A percentile compares a stretch with the other conserved stretches of the same genome.
Conservation (phyloP, 306 rosid genomes). For the Gynostemma pentaphyllum region DNA sequence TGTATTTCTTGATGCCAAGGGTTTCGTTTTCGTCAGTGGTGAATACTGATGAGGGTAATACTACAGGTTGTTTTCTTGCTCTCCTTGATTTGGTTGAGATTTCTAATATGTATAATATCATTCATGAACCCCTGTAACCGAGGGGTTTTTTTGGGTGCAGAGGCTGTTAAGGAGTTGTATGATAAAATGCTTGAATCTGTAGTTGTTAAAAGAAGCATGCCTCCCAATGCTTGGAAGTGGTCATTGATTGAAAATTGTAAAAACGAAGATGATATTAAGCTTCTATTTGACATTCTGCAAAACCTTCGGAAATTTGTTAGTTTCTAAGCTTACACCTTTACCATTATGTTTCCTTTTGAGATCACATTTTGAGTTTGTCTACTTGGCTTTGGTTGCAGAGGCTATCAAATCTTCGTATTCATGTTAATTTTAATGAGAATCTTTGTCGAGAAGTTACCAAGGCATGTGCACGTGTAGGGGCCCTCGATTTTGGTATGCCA, state of each 20-base stretch:
- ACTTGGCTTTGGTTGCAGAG: slow-evolving; percentile 50
- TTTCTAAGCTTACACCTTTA: slow-evolving; percentile 14
- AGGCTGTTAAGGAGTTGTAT: slow-evolving; percentile 59
- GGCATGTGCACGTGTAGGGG: slow-evolving; percentile 68
- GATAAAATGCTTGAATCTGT: slow-evolving; percentile 69
- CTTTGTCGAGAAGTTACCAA: slow-evolving; percentile 81
- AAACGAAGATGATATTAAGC: slow-evolving; percentile 49
- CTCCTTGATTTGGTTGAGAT: not conserved
- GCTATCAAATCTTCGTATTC: slow-evolving; percentile 77
- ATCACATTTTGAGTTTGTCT: slow-evolving; percentile 4
- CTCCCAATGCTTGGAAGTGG: slow-evolving; percentile 96
- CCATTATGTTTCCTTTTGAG: slow-evolving; percentile 7
- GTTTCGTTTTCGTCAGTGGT: slow-evolving; percentile 39
- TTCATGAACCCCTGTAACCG: slow-evolving; percentile 9
- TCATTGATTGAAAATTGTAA: slow-evolving; percentile 64
- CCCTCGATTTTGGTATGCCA: slow-evolving; percentile 57
- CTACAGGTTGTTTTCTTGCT: slow-evolving; percentile 43
- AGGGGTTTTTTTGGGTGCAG: slow-evolving; percentile 29
- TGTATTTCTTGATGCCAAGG: slow-evolving; percentile 21
- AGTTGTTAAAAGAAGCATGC: slow-evolving; percentile 53
- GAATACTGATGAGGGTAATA: slow-evolving; percentile 18
- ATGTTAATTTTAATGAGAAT: slow-evolving; percentile 50
- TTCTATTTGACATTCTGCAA: slow-evolving; percentile 61
- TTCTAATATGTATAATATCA: not conserved
- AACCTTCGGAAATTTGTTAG: slow-evolving; percentile 80